Percentiles rank a stretch among this genome's conserved stretches.
These are phyloP conservation scores for Salvia hispanica DNA, from an alignment of 257 asterid species.

Conservation along the genomic window DNA sequence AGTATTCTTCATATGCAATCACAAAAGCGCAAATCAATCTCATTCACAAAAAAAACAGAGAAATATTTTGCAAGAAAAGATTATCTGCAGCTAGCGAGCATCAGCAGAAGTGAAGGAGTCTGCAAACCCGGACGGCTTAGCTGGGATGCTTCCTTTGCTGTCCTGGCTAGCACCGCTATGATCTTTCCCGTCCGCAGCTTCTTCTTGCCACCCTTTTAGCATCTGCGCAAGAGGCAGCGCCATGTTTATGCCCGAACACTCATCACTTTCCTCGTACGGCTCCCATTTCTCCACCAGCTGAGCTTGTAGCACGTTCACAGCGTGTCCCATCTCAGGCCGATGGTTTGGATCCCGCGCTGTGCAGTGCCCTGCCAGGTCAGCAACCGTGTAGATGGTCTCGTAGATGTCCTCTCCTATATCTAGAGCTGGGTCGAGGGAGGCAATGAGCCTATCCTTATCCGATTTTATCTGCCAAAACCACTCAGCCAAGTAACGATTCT, in stretches of 20 bases:
- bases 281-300: constrained; percentile 63
- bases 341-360: constrained; percentile 70
- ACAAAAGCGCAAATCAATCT: background rate
- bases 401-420: constrained; percentile 46
- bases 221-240: constrained; percentile 55
- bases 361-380: constrained; percentile 78
- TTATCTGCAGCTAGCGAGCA: constrained; percentile 46
- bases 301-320: constrained; percentile 51
- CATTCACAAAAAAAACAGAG: background rate
- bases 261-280: constrained; percentile 50
- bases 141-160: constrained; percentile 65
- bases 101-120: constrained; percentile 65
- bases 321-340: constrained; percentile 85
- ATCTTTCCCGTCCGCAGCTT: constrained; percentile 39
- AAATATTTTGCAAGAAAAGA: background rate
- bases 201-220: constrained; percentile 73
- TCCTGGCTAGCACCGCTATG: constrained; percentile 51
- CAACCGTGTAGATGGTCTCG: constrained; percentile 48
- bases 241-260: constrained; percentile 39
- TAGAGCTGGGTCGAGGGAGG: constrained; percentile 62
- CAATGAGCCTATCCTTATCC: constrained; percentile 43
- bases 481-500: constrained; percentile 67
- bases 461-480: constrained; percentile 71
- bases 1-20: background rate
- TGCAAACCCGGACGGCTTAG: constrained; percentile 62